These are phyloP conservation scores for Magnaporthiopsis incrustans DNA, from an alignment of 2,329 filamentous ascomycete genomes.

Conservation along the genomic window DNA sequence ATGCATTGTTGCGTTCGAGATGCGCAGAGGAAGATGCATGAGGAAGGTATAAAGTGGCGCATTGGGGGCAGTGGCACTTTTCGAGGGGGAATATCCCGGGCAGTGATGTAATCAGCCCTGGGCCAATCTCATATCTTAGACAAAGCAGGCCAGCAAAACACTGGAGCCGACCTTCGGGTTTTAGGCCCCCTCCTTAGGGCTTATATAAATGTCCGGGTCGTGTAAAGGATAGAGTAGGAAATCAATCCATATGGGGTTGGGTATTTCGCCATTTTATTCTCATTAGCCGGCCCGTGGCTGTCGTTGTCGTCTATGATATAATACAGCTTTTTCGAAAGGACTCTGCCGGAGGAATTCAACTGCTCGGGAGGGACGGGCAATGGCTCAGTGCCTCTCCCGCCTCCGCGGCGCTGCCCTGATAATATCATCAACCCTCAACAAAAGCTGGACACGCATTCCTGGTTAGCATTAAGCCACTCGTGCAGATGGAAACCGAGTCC, in stretches of 20 bases:
- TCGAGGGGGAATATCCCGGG: no score
- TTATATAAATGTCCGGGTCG: no score
- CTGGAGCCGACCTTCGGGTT: no score
- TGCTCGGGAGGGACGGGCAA: not conserved
- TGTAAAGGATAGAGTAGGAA: not conserved
- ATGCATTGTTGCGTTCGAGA: no score
- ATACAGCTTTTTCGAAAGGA: constrained; percentile 13
- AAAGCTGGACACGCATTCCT: constrained; percentile 48
- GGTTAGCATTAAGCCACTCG: not conserved
- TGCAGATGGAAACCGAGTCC: not conserved
- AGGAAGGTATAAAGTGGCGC: no score
- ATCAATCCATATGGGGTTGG: not conserved
- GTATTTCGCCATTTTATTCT: constrained; percentile 2
- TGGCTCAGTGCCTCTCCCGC: constrained; percentile 49
- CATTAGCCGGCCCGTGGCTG: not conserved
- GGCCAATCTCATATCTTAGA: no score
- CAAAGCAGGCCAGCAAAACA: no score
- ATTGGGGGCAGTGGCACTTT: no score
- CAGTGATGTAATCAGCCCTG: no score
- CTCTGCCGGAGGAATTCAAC: not conserved
- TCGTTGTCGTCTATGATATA: constrained; percentile 10
- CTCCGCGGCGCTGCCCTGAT: constrained; percentile 85
- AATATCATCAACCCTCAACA: constrained; percentile 94
- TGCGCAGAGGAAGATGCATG: no score
- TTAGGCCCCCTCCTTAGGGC: no score